phyloP scores from a whole-genome alignment of 2,329 filamentous ascomycete genomes.

The Ceratocystis lukuohia region DNA sequence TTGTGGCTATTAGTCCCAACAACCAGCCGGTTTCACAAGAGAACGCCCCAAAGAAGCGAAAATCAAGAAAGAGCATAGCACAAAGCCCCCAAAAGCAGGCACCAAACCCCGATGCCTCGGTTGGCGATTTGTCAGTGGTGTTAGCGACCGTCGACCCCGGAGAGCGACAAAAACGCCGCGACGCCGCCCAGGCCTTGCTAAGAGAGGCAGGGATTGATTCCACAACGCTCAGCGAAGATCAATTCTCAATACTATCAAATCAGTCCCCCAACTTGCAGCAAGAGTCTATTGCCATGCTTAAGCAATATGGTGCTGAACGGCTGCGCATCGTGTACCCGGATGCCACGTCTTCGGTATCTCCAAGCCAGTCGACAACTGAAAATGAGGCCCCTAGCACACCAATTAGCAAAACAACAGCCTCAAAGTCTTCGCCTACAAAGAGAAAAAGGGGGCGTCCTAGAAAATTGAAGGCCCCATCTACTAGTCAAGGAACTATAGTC shows the following conservation, averaged over 20 bases:
- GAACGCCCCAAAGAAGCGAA: not conserved
- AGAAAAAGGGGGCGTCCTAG: constrained; percentile 12
- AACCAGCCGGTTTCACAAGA: constrained; percentile 21
- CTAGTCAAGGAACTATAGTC: constrained; percentile 9
- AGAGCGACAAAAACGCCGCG: constrained; percentile 38
- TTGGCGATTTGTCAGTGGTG: not conserved
- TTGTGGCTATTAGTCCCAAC: constrained; percentile 5
- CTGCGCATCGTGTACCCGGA: constrained; percentile 43
- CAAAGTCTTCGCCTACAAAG: constrained; percentile 18
- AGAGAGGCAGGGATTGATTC: constrained; percentile 37
- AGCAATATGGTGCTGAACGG: constrained; percentile 43
- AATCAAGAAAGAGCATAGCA: not conserved
- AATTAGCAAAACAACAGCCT: constrained; percentile 18
- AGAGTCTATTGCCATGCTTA: constrained; percentile 43
- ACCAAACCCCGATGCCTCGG: not conserved
- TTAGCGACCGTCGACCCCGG: constrained; percentile 24
- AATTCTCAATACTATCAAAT: constrained; percentile 47
- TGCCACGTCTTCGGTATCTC: not conserved
- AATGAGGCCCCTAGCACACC: constrained; percentile 20
- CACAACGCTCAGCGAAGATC: constrained; percentile 38
- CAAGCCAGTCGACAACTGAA: constrained; percentile 25
- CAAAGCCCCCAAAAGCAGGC: not conserved
- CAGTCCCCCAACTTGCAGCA: constrained; percentile 43
- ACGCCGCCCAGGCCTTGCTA: constrained; percentile 37
- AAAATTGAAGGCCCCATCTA: constrained; percentile 16